Conservation (phyloP, 2,329 filamentous ascomycete species). For the Ophiostoma himal-ulmi region DNA sequence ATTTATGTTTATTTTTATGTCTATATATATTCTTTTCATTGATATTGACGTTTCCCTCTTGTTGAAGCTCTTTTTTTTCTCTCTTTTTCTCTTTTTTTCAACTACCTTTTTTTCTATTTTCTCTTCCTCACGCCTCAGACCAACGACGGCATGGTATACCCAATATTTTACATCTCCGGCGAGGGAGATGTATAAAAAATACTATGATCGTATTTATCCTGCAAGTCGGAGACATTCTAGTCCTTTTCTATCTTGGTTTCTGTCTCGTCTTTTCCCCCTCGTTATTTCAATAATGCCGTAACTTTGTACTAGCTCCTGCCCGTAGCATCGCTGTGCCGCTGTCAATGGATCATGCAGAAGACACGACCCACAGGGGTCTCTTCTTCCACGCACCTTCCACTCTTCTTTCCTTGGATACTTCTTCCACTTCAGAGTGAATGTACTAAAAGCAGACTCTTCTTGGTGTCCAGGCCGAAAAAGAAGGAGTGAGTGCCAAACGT, state of each 20-base stretch:
- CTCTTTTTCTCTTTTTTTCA: not conserved
- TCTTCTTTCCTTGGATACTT: not conserved
- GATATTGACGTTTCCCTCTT: not conserved
- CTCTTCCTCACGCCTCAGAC: not conserved
- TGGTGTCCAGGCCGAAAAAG: too few relatives aligned
- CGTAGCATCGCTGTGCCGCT: not conserved
- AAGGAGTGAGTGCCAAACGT: too few relatives aligned
- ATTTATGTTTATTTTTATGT: not conserved
- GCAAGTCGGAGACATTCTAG: not conserved
- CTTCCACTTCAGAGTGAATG: not conserved
- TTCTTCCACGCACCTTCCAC: slow-evolving; percentile 3
- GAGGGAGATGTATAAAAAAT: not conserved
- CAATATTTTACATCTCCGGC: not conserved
- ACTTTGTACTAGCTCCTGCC: not conserved
- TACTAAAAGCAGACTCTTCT: too few relatives aligned
- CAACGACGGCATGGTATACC: not conserved
- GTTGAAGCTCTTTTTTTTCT: not conserved
- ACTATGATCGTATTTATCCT: not conserved
- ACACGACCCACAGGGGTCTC: not conserved
- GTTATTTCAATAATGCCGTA: too few relatives aligned
- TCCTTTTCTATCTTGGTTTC: not conserved
- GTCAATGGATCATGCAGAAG: not conserved
- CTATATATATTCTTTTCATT: not conserved
- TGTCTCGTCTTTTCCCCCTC: too few relatives aligned
- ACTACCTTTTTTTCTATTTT: not conserved